Evolutionary conservation across 345 rosid genomes (phyloP).

Genomic region (Eucalyptus regnans): DNA sequence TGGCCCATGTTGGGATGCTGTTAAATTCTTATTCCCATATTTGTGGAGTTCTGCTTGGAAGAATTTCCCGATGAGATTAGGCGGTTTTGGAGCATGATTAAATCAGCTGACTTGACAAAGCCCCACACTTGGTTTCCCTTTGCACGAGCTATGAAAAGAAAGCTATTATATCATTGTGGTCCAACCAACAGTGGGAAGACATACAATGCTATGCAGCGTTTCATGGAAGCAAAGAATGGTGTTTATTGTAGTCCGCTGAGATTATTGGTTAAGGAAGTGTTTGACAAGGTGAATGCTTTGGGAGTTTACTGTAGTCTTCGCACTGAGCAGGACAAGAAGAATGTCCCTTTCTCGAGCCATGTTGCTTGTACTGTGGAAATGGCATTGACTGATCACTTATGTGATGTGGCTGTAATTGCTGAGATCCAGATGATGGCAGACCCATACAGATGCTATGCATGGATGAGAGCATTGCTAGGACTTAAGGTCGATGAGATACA

Average conservation of each 20-base stretch:
- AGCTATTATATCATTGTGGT: conserved; percentile 82
- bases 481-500: conserved; percentile 92
- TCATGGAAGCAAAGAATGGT: no score
- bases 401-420: conserved; percentile 85
- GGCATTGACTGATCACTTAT: conserved; percentile 66
- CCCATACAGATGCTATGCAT: conserved; percentile 67
- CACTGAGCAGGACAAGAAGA: conserved; percentile 86
- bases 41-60: conserved; percentile 75
- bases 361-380: conserved; percentile 90
- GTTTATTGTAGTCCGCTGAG: conserved; percentile 84
- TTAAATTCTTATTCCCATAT: conserved; percentile 65
- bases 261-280: conserved; percentile 96
- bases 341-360: conserved; percentile 68
- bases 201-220: conserved; percentile 32
- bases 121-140: conserved; percentile 97
- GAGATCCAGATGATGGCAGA: conserved; percentile 92
- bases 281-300: conserved; percentile 76
- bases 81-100: conserved; percentile 41
- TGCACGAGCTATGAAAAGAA: conserved; percentile 87
- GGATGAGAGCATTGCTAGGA: conserved; percentile 89
- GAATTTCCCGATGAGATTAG: conserved; percentile 69
- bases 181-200: conserved; percentile 96
- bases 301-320: conserved; percentile 57
- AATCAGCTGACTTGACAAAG: conserved; percentile 75
- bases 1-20: conserved; percentile 58